phyloP scores from a whole-genome alignment of 768 basidiomycete species.

The Austroboletus festivus region DNA sequence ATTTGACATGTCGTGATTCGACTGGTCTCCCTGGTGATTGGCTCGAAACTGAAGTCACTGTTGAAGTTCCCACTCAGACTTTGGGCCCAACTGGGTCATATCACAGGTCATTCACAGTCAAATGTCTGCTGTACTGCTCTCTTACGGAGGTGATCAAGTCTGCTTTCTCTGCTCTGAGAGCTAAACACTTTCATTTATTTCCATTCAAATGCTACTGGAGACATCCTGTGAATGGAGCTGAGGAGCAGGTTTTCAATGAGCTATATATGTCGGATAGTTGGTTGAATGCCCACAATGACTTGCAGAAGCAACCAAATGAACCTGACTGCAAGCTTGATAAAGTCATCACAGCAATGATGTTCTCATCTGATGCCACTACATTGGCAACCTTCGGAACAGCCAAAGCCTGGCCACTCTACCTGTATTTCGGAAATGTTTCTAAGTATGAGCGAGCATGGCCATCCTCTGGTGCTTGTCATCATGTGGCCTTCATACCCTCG shows the following conservation, averaged over 20 bases:
- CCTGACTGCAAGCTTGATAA: slow-evolving; percentile 9
- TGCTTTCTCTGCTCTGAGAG: neutral
- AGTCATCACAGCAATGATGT: slow-evolving; percentile 17
- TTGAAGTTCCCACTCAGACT: no score
- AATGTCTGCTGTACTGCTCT: neutral
- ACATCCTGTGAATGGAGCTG: neutral
- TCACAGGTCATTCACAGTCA: neutral
- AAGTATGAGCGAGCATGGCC: slow-evolving; percentile 38
- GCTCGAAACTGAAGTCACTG: no score
- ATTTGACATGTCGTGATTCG: no score
- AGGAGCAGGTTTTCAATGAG: slow-evolving; percentile 13
- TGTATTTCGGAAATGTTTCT: slow-evolving; percentile 35
- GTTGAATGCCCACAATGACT: slow-evolving; percentile 15
- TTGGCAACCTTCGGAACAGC: slow-evolving; percentile 7
- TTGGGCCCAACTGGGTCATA: no score
- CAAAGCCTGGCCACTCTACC: slow-evolving; percentile 6
- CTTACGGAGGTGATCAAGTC: neutral
- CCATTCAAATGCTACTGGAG: neutral
- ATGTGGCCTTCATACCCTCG: slow-evolving; percentile 16
- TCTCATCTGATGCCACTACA: slow-evolving; percentile 20
- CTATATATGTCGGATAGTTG: slow-evolving; percentile 21
- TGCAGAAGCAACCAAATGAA: slow-evolving; percentile 13
- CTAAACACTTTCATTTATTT: neutral
- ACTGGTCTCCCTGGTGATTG: no score
- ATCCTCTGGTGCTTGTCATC: slow-evolving; percentile 32